Conservation (phyloP, 768 basidiomycete species). For the Lentinus brumalis region DNA sequence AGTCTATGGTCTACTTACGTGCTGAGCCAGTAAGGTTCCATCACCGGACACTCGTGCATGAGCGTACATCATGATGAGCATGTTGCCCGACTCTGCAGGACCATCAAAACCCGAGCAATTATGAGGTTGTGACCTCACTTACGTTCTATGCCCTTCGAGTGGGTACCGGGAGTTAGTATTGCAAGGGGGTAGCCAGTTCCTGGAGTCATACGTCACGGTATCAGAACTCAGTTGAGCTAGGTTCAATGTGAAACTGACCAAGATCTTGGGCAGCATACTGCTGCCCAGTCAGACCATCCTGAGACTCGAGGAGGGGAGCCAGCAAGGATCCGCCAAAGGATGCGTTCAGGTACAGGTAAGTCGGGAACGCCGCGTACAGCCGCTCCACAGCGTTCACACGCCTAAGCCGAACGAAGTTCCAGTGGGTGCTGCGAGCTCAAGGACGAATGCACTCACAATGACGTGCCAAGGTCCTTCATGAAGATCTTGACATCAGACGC, state of each 20-base stretch:
- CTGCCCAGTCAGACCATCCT: slow-evolving; percentile 17
- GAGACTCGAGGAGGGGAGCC: slow-evolving; percentile 31
- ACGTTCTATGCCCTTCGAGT: slow-evolving; percentile 16
- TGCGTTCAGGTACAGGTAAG: slow-evolving; percentile 34
- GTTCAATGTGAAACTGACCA: slow-evolving; percentile 16
- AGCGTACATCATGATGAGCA: slow-evolving; percentile 30
- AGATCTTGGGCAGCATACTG: slow-evolving; percentile 32
- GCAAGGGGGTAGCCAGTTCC: slow-evolving; percentile 18
- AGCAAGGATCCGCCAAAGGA: slow-evolving; percentile 29
- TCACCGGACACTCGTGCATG: slow-evolving; percentile 34
- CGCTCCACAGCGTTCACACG: slow-evolving; percentile 37
- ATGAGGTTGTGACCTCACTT: background rate
- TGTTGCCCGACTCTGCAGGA: slow-evolving; percentile 34
- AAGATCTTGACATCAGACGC: slow-evolving; percentile 29
- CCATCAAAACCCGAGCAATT: background rate
- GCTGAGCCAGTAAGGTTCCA: slow-evolving; percentile 22
- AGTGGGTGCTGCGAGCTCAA: background rate
- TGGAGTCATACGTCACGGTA: background rate
- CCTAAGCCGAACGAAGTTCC: background rate
- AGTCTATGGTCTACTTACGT: slow-evolving; percentile 1
- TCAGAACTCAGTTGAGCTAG: background rate
- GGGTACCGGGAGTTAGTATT: slow-evolving; percentile 3
- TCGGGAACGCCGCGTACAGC: slow-evolving; percentile 33
- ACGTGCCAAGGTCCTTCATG: slow-evolving; percentile 17
- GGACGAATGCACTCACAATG: background rate